phyloP scores from a whole-genome alignment of 768 basidiomycete species.

The Filobasidium floriforme region DNA sequence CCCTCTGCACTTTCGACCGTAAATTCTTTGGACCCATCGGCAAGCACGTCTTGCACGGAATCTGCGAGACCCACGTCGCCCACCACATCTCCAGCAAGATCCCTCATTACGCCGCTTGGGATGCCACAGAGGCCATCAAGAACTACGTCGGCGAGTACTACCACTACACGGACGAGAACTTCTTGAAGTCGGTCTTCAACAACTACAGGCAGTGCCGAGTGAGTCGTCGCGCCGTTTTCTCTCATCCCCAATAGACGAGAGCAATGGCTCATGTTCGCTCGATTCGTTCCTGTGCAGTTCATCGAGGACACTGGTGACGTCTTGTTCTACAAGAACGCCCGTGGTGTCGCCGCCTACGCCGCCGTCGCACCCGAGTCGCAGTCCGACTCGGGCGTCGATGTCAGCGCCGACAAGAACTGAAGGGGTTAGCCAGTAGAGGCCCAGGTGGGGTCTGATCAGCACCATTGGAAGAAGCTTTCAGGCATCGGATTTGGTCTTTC shows the following conservation, averaged over 20 bases:
- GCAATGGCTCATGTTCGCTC: too few species aligned
- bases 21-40: conserved; percentile 77
- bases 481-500: too few species aligned
- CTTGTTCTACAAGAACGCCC: conserved; percentile 54
- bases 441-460: too few species aligned
- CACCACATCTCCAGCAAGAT: conserved; percentile 94
- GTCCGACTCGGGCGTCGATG: conserved; percentile 63
- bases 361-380: conserved; percentile 58
- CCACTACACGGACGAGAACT: conserved; percentile 43
- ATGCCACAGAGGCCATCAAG: conserved; percentile 77
- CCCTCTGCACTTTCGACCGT: conserved; percentile 85
- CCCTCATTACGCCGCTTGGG: conserved; percentile 77
- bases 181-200: conserved; percentile 59
- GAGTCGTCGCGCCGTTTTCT: too few species aligned
- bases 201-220: conserved; percentile 68
- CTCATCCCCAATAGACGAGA: too few species aligned
- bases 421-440: background rate
- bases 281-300: conserved; percentile 49
- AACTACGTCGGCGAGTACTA: conserved; percentile 58
- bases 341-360: conserved; percentile 65
- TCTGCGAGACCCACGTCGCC: conserved; percentile 84
- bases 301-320: conserved; percentile 91
- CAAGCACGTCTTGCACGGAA: conserved; percentile 75
- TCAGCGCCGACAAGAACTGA: conserved; percentile 37
- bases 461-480: too few species aligned